Evolutionary conservation across 192 early-diverging fungal species (phyloP).

Genomic region (Coemansia sp.): DNA sequence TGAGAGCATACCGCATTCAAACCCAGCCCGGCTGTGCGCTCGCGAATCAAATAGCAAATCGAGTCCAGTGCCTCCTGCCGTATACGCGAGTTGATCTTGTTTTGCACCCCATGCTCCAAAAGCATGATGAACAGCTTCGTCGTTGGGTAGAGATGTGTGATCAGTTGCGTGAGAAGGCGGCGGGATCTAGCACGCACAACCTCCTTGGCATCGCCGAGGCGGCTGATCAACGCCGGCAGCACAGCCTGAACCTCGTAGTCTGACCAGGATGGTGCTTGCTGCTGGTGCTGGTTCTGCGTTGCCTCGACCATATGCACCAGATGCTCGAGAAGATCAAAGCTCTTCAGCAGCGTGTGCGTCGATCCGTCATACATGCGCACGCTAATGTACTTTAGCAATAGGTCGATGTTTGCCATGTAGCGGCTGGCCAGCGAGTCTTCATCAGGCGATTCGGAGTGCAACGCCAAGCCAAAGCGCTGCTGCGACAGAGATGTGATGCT

Average conservation of each 20-base stretch:
- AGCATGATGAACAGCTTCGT: conserved; percentile 74
- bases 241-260: conserved; percentile 84
- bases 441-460: conserved; percentile 33
- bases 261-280: conserved; percentile 39
- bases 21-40: conserved; percentile 44
- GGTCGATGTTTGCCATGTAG: conserved; percentile 70
- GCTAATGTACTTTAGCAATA: conserved; percentile 84
- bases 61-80: conserved; percentile 84
- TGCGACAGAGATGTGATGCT: conserved; percentile 41
- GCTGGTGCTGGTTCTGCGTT: conserved; percentile 49
- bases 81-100: conserved; percentile 75
- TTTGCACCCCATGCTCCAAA: conserved; percentile 62
- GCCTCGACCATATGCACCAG: conserved; percentile 66
- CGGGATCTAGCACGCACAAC: conserved; percentile 67
- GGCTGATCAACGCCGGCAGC: conserved; percentile 61
- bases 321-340: conserved; percentile 78
- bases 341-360: conserved; percentile 82
- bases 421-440: conserved; percentile 60
- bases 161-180: conserved; percentile 65
- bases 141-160: conserved; percentile 75
- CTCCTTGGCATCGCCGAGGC: conserved; percentile 86
- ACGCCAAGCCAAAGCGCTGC: conserved; percentile 38
- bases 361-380: conserved; percentile 91
- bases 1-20: conserved; percentile 45
- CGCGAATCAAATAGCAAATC: conserved; percentile 68